A percentile compares a stretch with the other conserved stretches of the same genome.
These are phyloP conservation scores for Vitis riparia DNA, from an alignment of 164 flowering plant species.

Conservation along the genomic window DNA sequence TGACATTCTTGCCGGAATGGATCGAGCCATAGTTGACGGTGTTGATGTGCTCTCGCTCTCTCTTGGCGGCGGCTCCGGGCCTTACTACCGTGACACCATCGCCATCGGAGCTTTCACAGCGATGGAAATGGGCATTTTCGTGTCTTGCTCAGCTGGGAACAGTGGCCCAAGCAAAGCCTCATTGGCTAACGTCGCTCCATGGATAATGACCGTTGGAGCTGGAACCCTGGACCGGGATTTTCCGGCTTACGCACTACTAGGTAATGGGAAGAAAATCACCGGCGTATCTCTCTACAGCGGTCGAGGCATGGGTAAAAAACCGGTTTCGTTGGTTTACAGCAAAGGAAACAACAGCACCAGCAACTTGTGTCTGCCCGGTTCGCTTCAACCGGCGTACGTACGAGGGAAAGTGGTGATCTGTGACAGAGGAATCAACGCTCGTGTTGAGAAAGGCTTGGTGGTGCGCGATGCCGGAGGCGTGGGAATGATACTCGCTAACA, in stretches of 20 bases:
- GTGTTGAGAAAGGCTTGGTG: conserved; percentile 84
- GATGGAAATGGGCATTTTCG: conserved; percentile 71
- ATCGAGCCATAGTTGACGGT: conserved; percentile 67
- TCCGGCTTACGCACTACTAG: conserved; percentile 63
- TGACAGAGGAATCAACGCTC: conserved; percentile 71
- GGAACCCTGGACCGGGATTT: conserved; percentile 87
- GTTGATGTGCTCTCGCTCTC: conserved; percentile 85
- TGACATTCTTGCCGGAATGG: conserved; percentile 84
- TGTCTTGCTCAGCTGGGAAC: conserved; percentile 88
- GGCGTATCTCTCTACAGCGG: conserved; percentile 89
- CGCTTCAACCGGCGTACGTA: conserved; percentile 51
- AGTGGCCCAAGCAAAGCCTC: conserved; percentile 61
- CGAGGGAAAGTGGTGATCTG: conserved; percentile 84
- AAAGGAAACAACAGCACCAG: conserved; percentile 32
- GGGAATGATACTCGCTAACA: conserved; percentile 90
- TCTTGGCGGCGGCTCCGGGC: conserved; percentile 72
- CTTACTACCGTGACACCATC: conserved; percentile 63
- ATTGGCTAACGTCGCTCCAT: conserved; percentile 75
- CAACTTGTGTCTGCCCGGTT: conserved; percentile 67
- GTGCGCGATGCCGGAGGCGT: conserved; percentile 79
- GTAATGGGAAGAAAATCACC: conserved; percentile 33
- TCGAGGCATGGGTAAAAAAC: conserved; percentile 49
- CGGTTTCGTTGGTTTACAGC: conserved; percentile 47
- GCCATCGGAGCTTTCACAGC: conserved; percentile 82
- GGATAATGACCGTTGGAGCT: conserved; percentile 92